These are phyloP conservation scores for Pseudonitzschia delicatissima DNA, from an alignment of 108 stramenopile species.

Conservation along the genomic window DNA sequence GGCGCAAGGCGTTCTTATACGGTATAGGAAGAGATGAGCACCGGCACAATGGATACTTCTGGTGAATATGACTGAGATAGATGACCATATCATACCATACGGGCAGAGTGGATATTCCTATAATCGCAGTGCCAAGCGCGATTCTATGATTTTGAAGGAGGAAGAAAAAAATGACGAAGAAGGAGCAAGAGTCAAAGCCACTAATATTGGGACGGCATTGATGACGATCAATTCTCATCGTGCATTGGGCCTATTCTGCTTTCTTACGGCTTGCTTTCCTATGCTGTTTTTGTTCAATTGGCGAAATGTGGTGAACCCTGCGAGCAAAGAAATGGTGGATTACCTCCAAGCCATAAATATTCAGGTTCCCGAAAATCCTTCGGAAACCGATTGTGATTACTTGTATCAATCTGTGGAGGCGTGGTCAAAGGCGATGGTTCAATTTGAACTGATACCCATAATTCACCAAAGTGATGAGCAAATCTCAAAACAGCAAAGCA, in stretches of 20 bases:
- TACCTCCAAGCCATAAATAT: conserved; percentile 67
- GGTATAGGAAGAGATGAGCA: not conserved
- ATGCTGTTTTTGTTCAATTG: conserved; percentile 45
- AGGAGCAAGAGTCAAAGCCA: conserved; percentile 60
- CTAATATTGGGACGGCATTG: conserved; percentile 83
- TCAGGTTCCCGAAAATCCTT: conserved; percentile 1
- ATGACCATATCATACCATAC: too few species aligned
- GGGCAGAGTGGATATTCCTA: not conserved
- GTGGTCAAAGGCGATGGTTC: conserved; percentile 38
- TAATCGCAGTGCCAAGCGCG: not conserved
- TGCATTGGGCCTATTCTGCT: conserved; percentile 43
- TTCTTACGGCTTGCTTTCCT: conserved; percentile 38
- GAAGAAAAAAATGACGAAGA: conserved; percentile 46
- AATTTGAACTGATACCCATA: conserved; percentile 11
- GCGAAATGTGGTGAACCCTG: conserved; percentile 31
- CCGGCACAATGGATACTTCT: too few species aligned
- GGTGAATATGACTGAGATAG: too few species aligned
- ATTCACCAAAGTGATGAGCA: not conserved
- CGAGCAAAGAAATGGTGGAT: conserved; percentile 37
- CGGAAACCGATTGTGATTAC: conserved; percentile 41
- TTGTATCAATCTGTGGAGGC: conserved; percentile 43
- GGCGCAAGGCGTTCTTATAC: not conserved
- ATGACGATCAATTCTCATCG: conserved; percentile 73
- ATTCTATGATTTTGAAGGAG: not conserved
- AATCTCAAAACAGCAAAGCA: conserved; percentile 38